Base-by-base conservation (phyloP, 148 eudicot species). In the Rhododendron ferrugineum region DNA sequence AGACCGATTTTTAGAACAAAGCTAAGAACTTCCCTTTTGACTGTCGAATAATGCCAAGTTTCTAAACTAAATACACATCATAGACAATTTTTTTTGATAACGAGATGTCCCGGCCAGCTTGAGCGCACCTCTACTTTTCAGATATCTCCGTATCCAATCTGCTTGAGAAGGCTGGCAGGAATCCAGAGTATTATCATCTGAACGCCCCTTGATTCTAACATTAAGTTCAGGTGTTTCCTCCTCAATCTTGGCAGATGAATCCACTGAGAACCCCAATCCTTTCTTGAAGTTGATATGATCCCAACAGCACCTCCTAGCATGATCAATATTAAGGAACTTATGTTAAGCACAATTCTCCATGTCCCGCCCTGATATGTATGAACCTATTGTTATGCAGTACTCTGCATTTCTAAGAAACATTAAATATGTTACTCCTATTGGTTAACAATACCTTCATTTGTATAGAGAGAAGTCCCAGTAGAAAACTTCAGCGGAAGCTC, bases 221-320 rank as follows among this genome's bases (percentile, higher is more conserved):
- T 92, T 73, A 85, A 83, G 85, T 87, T 89, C 82, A 83, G 75
- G 68, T 72, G 84, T 86, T 87, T 92, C 91, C 62, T 90, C 93
- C 83, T 91, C 88, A 74, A 83, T 84, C 80, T 85, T 86, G 66
- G 72, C 82, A 70, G 93, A 83, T 75, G 94, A 85, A 84, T 92
- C 93, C 82, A 79, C 81, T 40, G 83, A 80, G 97, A 91, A 87
- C 87, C 89, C 98, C 99, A 93, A 89, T 96, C 92, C 81, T 92
- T 93, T 83, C 91, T 94, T 78, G 96, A 96, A 84, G 97, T 92
- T 68, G 96, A 93, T 89, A 96, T 47, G 85, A 96, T 90, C 88
- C 95, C 91, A 60, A 96, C 89, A 74, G 95, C 92, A 83, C 92
- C 98, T 92, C 92, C 95, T 88, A 81, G 70, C 46, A 87, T 44